Evolutionary conservation across 2,329 filamentous ascomycete genomes (phyloP).

Genomic region (Epichloe typhina): DNA sequence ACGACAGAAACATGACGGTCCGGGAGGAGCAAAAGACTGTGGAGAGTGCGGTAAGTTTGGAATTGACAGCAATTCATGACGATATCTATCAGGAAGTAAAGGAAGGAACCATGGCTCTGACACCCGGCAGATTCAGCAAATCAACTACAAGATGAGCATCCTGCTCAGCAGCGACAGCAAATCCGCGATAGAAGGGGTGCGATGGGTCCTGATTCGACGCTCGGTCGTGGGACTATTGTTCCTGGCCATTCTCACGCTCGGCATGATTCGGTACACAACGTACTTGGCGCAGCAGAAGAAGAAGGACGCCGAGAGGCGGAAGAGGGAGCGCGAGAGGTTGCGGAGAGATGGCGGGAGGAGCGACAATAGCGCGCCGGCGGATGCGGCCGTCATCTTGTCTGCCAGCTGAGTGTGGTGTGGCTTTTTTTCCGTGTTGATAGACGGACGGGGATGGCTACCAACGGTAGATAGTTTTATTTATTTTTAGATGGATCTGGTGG

Average conservation of each 20-base stretch:
- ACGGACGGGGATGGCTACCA: too few species aligned
- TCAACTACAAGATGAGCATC: constrained; percentile 94
- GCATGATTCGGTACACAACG: constrained; percentile 46
- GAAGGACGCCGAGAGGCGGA: constrained; percentile 30
- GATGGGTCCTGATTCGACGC: constrained; percentile 66
- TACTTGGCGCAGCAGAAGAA: constrained; percentile 39
- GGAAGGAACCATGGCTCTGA: background rate
- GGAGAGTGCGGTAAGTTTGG: constrained; percentile 56
- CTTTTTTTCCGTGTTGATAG: too few species aligned
- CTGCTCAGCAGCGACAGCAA: constrained; percentile 79
- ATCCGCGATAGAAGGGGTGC: constrained; percentile 78
- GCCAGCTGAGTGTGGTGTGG: constrained; percentile 30
- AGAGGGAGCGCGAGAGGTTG: constrained; percentile 29
- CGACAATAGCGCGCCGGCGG: constrained; percentile 33
- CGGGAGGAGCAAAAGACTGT: constrained; percentile 74
- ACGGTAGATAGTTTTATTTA: too few species aligned
- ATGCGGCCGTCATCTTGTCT: constrained; percentile 43
- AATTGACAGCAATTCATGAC: too few species aligned
- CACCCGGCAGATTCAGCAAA: constrained; percentile 59
- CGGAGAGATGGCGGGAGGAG: constrained; percentile 30
- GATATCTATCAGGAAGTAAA: background rate
- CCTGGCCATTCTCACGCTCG: constrained; percentile 49
- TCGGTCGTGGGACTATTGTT: constrained; percentile 52
- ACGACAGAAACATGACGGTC: constrained; percentile 87
- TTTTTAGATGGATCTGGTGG: too few species aligned